Base-by-base conservation (phyloP, 2,329 filamentous ascomycete genomes). In the Nemania sp. region DNA sequence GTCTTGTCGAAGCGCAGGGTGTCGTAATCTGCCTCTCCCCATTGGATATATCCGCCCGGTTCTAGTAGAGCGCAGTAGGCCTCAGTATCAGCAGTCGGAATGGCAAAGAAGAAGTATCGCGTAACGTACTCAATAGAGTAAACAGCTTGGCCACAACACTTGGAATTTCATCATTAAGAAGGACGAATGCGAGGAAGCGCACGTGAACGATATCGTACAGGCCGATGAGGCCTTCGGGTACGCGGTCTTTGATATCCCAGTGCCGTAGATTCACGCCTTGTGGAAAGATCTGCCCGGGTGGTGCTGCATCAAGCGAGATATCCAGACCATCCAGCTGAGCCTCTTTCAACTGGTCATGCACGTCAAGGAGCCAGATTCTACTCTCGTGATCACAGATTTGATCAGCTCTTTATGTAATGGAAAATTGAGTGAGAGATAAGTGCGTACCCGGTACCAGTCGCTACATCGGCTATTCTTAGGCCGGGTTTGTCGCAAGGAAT, bases 381-480 rank as follows among this genome's bases (percentile, higher is more conserved):
- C 28, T 31, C 28, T 31, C 28, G 41, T 15, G 12, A 14, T 1
- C 30, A 12, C 42, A 3, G 36, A 50, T 28, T 19, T 26, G 28
- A 26, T 34, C 14, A 5, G 28, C 9, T 14, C 28, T 31, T 31
- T 14, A 5, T 12, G 8, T 12, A 31, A 31, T 3, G 34, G 15
- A 33, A 9, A 33, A 19, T 26, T 12, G 2, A 37, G 5, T 19
- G 14, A 17, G 31, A 34, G 31, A 20, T 19, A 7, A 17, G 11
- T 9, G 15, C n/a, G 34, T 17, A 66, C 64, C 52, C 62, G 12
- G 65, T 66, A 22, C 65, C 63, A 3, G 61, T 63, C 19, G 63
- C 66, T 15, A 67, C 54, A 40, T 67, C 66, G 24, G 64, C 63
- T 8, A 68, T 40, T 5, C 57, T 44, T 5, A 66, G 26, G 22